Conservation (phyloP, 352 stramenopile genomes). For the Globisporangium takayamanum region DNA sequence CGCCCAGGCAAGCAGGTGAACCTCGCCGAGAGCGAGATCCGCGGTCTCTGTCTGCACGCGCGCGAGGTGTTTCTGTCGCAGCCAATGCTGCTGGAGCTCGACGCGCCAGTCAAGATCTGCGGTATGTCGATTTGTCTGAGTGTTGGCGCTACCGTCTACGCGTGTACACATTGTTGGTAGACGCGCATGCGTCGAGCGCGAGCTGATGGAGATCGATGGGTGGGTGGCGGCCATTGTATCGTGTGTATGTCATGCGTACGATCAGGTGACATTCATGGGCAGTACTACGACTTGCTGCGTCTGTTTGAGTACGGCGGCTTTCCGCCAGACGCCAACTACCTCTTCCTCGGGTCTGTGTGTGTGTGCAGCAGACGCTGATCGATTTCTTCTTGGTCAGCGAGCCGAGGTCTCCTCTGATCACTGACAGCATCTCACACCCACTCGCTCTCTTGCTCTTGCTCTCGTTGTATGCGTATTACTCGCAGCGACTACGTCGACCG, state of each 20-base stretch:
- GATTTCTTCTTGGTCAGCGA: no score
- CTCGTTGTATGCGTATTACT: no score
- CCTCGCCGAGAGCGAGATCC: conserved; percentile 94
- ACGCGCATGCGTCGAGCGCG: no score
- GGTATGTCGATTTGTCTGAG: conserved; percentile 24
- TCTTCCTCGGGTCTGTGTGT: conserved; percentile 38
- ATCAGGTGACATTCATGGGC: conserved; percentile 91
- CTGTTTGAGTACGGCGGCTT: conserved; percentile 94
- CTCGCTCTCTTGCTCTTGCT: no score
- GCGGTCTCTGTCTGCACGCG: conserved; percentile 91
- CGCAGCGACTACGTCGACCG: no score
- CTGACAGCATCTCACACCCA: no score
- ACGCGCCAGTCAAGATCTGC: conserved; percentile 98
- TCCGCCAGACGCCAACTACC: conserved; percentile 65
- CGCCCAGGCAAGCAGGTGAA: conserved; percentile 88
- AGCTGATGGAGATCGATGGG: no score
- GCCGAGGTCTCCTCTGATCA: no score
- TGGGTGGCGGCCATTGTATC: no score
- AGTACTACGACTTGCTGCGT: conserved; percentile 98
- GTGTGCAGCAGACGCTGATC: no score
- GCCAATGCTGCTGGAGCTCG: conserved; percentile 98
- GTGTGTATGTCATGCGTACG: background rate
- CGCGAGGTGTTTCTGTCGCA: conserved; percentile 97
- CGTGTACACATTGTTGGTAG: background rate
- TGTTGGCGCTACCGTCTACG: background rate